Evolutionary conservation across 1,139 yeast species (phyloP), one percentile per base, ranked within the genome.

Genomic region (Tardiomyces digboiensis): DNA sequence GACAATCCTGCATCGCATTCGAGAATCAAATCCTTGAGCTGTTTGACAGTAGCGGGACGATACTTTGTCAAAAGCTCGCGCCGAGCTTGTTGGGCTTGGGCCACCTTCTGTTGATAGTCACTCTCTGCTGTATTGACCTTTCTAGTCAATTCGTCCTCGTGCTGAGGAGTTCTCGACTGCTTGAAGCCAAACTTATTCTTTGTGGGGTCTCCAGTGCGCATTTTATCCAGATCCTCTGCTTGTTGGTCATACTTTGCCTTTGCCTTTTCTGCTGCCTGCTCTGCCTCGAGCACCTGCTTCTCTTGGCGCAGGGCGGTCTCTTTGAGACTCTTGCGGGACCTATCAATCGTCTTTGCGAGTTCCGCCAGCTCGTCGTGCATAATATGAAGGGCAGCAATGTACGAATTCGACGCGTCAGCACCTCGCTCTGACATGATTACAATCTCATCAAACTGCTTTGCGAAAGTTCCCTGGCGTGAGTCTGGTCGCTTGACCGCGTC

Each of bases 1-100:
- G 87, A 78, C 71, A 89, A 70, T 12, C 96, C 97, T 43, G 86
- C 78, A 62, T 91, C 97, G 62, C 86, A 74, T 62, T 89, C 97
- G 52, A 87, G 69, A 44, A 88, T 80, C 52, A 87, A 69, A 59
- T 85, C 82, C 59, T 82, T 84, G 54, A 91, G 71, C 52, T 80
- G 82, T 50, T 78, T 76, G 4, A 88, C 79, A 42, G 78, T 76
- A 48, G 75, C 79, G 10, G 97, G 98, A 52, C 98, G 76, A 57
- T 82, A 82, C 37, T 75, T 73, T 57, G 75, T 73, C 49, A 85
- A 66, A 42, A 88, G 75, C 49, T 84, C 91, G 51, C 78, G 82
- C 61, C 93, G 82, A 50, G 80, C 65, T 43, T 83, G 77, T 52
- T 83, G 82, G 29, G 93, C 84, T 3, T 77, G 68, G 36, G 79